These are phyloP conservation scores for Cutaneotrichosporon sp. DNA, from an alignment of 1,284 basidiomycete genomes.

Conservation along the genomic window DNA sequence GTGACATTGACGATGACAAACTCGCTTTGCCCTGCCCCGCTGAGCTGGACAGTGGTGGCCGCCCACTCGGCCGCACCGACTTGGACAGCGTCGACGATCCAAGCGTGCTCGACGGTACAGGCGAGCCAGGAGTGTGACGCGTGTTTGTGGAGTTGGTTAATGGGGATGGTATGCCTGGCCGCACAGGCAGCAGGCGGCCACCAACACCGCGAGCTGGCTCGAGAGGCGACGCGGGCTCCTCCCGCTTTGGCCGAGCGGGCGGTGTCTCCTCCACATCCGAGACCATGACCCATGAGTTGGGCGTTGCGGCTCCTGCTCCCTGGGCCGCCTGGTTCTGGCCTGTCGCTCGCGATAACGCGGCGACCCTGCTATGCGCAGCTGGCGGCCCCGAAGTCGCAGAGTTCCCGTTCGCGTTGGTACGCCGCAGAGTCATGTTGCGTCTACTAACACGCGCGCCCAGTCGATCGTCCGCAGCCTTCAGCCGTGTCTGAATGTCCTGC, in stretches of 20 bases:
- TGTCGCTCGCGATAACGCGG: background rate
- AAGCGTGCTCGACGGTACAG: background rate
- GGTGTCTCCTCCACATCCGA: slow-evolving; percentile 31
- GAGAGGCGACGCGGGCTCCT: slow-evolving; percentile 25
- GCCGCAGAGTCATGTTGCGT: slow-evolving; percentile 48
- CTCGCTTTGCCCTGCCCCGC: background rate
- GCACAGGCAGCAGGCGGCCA: slow-evolving; percentile 23
- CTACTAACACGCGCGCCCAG: slow-evolving; percentile 30
- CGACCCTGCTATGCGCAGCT: slow-evolving; percentile 2
- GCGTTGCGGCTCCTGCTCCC: too few species aligned
- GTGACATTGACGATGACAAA: background rate
- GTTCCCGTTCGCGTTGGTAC: background rate
- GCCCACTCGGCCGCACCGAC: background rate
- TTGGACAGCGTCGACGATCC: background rate
- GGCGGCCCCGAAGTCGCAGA: background rate
- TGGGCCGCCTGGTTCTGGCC: too few species aligned
- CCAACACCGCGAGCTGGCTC: slow-evolving; percentile 4
- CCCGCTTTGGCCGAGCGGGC: slow-evolving; percentile 11
- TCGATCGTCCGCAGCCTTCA: slow-evolving; percentile 41
- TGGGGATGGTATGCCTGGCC: slow-evolving; percentile 44
- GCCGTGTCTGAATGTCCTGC: slow-evolving; percentile 36
- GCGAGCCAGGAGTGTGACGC: background rate
- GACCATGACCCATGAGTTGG: slow-evolving; percentile 40
- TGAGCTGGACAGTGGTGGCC: slow-evolving; percentile 3
- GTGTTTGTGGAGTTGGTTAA: slow-evolving; percentile 10